Evolutionary conservation across 2,329 filamentous ascomycete species (phyloP).

Genomic region (Penicillium concentricum): DNA sequence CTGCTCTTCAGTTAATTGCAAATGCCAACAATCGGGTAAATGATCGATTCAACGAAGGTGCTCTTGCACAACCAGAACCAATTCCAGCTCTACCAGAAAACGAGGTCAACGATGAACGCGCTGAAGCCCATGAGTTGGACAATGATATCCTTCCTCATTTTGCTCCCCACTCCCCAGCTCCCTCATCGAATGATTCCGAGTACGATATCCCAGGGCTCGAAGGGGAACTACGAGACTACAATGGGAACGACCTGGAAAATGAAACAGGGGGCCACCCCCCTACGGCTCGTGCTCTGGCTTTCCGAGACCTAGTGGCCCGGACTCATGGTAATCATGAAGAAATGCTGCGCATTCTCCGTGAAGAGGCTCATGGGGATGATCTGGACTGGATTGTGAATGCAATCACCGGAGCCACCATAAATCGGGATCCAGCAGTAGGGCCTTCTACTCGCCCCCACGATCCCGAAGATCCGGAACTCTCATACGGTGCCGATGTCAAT

Average conservation of each 20-base stretch:
- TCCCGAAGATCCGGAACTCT: background rate
- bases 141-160: constrained; percentile 4
- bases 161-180: constrained; percentile 15
- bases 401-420: constrained; percentile 41
- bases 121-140: constrained; percentile 8
- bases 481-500: background rate
- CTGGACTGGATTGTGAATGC: constrained; percentile 60
- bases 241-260: background rate
- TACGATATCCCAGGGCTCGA: constrained; percentile 14
- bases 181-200: constrained; percentile 19
- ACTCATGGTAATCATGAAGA: constrained; percentile 60
- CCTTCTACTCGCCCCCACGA: constrained; percentile 1
- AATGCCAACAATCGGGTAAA: constrained; percentile 26
- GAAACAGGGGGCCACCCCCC: background rate
- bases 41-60: constrained; percentile 27
- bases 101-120: constrained; percentile 4
- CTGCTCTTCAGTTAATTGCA: constrained; percentile 49
- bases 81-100: constrained; percentile 8
- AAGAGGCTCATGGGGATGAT: constrained; percentile 59
- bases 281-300: constrained; percentile 45
- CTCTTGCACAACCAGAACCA: constrained; percentile 12
- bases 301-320: constrained; percentile 57
- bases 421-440: background rate
- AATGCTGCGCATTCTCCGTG: constrained; percentile 61
- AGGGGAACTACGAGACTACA: background rate